Percentiles rank a stretch among this genome's conserved stretches.
These are phyloP conservation scores for Rutstroemia sp. DNA, from an alignment of 2,329 filamentous ascomycete genomes.

Conservation along the genomic window DNA sequence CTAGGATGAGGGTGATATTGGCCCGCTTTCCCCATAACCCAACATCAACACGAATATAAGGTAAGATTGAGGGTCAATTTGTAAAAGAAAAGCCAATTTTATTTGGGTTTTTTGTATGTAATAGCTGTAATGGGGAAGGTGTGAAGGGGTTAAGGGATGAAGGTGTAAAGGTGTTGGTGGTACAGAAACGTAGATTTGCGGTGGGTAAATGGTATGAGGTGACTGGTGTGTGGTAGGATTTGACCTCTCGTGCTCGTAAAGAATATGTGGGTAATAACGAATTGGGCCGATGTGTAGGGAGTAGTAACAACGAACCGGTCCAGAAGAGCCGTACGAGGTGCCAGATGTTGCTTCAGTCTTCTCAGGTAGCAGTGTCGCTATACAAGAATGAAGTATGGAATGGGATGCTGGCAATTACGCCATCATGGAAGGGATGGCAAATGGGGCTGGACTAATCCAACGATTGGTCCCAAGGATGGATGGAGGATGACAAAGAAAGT, in stretches of 20 bases:
- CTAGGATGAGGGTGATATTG: slow-evolving; percentile 1
- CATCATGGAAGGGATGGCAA: neutral
- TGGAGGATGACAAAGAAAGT: neutral
- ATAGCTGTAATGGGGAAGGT: neutral
- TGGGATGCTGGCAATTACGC: slow-evolving; percentile 2
- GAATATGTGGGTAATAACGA: neutral
- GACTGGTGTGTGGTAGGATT: neutral
- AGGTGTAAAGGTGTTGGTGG: neutral
- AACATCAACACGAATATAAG: neutral
- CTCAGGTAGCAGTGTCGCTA: no score
- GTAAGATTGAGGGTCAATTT: neutral
- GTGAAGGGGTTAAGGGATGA: neutral
- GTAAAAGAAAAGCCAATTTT: neutral
- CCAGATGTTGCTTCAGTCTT: neutral
- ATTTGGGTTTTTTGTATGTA: neutral
- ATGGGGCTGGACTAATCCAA: neutral
- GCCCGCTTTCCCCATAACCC: slow-evolving; percentile 1
- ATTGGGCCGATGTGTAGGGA: neutral
- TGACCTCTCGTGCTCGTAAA: neutral
- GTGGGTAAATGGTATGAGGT: no score
- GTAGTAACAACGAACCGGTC: neutral
- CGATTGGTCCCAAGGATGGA: neutral
- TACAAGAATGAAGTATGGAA: neutral
- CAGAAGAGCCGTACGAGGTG: neutral
- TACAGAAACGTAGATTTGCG: neutral